Percentiles rank a stretch among this genome's conserved stretches.
Evolutionary conservation across 1,284 basidiomycete genomes (phyloP).

Genomic region (Gomphus bonarii): DNA sequence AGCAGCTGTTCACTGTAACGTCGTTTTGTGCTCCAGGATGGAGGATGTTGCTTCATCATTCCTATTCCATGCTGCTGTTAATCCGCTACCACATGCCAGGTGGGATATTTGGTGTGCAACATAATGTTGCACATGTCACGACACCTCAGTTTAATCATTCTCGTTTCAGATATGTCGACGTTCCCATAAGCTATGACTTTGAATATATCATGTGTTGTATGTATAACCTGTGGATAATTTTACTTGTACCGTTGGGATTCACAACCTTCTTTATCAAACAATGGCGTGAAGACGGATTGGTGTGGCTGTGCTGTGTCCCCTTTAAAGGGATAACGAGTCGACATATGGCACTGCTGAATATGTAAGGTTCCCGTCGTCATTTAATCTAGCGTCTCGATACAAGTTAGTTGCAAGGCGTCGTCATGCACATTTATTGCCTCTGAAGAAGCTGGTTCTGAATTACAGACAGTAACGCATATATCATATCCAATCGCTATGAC

Average conservation of each 20-base stretch:
- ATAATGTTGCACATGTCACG: neutral
- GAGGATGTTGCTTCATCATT: slow-evolving; percentile 17
- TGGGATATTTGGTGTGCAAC: neutral
- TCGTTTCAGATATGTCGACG: neutral
- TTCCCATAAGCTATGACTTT: no score
- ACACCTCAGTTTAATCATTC: neutral
- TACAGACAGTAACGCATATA: slow-evolving; percentile 4
- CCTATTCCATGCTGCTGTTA: slow-evolving; percentile 17
- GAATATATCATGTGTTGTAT: no score
- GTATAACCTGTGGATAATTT: neutral
- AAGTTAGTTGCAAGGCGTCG: no score
- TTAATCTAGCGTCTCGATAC: no score
- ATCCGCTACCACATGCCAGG: neutral
- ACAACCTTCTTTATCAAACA: neutral
- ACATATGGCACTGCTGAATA: no score
- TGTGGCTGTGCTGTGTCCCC: neutral
- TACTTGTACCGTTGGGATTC: neutral
- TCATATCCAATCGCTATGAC: slow-evolving; percentile 8
- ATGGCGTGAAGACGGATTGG: neutral
- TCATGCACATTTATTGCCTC: neutral
- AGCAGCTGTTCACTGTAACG: neutral
- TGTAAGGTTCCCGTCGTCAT: no score
- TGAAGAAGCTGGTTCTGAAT: slow-evolving; percentile 7
- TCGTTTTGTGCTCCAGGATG: slow-evolving; percentile 11
- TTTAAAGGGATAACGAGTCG: no score